A percentile compares a stretch with the other conserved stretches of the same genome.
phyloP scores from a whole-genome alignment of 177 flowering plant genomes.

The Vitis hybrid region DNA sequence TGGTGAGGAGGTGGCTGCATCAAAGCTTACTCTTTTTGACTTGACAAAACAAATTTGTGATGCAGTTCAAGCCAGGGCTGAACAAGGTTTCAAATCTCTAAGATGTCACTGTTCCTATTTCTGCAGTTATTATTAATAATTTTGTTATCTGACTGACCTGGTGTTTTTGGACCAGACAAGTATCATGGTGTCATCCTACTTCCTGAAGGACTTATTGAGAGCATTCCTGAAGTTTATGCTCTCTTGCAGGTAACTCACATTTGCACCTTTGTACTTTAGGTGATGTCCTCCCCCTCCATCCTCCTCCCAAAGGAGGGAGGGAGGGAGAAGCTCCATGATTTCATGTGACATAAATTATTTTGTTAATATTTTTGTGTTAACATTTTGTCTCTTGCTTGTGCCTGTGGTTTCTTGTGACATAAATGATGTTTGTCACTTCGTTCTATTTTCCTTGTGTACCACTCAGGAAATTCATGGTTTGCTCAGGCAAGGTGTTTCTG shows the following conservation, averaged over 20 bases:
- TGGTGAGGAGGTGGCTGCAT: constrained; percentile 97
- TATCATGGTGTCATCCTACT: constrained; percentile 90
- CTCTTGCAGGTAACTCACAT: constrained; percentile 70
- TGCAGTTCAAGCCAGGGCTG: constrained; percentile 94
- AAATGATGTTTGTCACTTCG: background rate
- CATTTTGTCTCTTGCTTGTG: background rate
- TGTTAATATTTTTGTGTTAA: too few species aligned
- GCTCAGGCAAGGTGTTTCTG: constrained; percentile 73
- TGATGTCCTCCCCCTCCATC: background rate
- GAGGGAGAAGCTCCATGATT: too few species aligned
- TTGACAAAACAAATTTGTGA: constrained; percentile 90
- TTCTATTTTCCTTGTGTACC: constrained; percentile 2
- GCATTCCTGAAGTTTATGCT: constrained; percentile 97
- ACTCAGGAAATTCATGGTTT: constrained; percentile 89
- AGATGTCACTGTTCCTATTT: background rate
- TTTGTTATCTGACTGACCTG: background rate
- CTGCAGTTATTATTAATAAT: background rate
- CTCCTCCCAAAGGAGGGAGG: too few species aligned
- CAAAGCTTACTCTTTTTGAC: constrained; percentile 96
- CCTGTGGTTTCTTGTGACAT: background rate
- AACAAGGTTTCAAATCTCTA: constrained; percentile 49
- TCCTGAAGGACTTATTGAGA: constrained; percentile 97
- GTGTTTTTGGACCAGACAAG: constrained; percentile 60
- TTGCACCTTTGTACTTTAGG: too few species aligned
- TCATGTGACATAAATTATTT: too few species aligned